phyloP scores from a whole-genome alignment of 345 rosid genomes.

The Lagerstroemia speciosa region DNA sequence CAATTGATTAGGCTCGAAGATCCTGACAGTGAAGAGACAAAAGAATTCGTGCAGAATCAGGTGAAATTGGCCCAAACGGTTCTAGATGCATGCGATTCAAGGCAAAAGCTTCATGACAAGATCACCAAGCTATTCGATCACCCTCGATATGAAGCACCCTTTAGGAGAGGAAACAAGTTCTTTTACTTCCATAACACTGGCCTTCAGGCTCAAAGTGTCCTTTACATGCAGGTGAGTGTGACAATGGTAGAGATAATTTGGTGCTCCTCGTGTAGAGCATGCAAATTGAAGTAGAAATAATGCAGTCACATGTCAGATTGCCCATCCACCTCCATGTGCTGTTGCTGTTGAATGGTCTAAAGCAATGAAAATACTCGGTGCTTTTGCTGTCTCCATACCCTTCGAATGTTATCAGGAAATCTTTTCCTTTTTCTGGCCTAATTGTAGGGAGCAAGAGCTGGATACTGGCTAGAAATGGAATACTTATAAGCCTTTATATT shows the following conservation, averaged over 20 bases:
- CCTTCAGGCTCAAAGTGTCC: conserved; percentile 77
- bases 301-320: not conserved
- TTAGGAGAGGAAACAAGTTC: conserved; percentile 50
- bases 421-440: not conserved
- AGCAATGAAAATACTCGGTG: not conserved
- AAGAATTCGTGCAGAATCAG: conserved; percentile 65
- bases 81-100: conserved; percentile 45
- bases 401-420: not conserved
- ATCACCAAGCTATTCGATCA: conserved; percentile 63
- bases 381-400: not conserved
- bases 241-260: not conserved
- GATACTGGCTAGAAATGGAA: not conserved
- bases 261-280: not conserved
- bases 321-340: not conserved
- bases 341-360: not conserved
- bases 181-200: conserved; percentile 85
- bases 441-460: not conserved
- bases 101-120: conserved; percentile 49
- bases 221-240: conserved; percentile 51
- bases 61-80: conserved; percentile 55
- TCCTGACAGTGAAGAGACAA: conserved; percentile 72
- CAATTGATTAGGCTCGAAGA: conserved; percentile 64
- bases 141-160: conserved; percentile 72
- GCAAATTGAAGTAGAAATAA: not conserved
- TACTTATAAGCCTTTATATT: not conserved